phyloP scores from a whole-genome alignment of 139 green algal species.

The Micractinium sp. region DNA sequence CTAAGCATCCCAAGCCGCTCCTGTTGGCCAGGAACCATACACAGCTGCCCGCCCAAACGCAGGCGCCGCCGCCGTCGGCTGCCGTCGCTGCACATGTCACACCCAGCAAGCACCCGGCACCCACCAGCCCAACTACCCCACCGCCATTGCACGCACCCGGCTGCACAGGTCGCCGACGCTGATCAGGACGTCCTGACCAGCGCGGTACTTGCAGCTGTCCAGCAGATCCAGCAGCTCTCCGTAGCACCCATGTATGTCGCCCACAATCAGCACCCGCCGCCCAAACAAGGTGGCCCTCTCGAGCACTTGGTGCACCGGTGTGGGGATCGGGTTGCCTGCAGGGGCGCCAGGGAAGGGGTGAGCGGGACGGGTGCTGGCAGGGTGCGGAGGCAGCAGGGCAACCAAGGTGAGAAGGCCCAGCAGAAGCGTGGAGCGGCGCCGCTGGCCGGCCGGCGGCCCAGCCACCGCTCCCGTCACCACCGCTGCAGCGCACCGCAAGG shows the following conservation, averaged over 20 bases:
- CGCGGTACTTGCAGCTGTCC: slow-evolving; percentile 15
- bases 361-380: not conserved
- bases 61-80: no score
- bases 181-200: slow-evolving; percentile 38
- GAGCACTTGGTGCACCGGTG: slow-evolving; percentile 23
- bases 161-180: slow-evolving; percentile 54
- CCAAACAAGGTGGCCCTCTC: not conserved
- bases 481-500: not conserved
- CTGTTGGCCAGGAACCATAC: no score
- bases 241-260: slow-evolving; percentile 55
- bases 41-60: no score
- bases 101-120: no score
- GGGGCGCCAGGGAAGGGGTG: not conserved
- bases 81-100: no score
- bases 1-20: no score
- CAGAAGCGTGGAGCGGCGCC: not conserved
- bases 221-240: slow-evolving; percentile 52
- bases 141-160: not conserved
- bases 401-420: not conserved
- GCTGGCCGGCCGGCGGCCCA: not conserved
- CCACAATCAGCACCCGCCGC: slow-evolving; percentile 42
- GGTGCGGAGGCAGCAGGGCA: not conserved
- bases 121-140: not conserved
- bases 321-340: slow-evolving; percentile 39
- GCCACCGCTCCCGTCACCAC: not conserved